Evolutionary conservation across 2,329 filamentous ascomycete genomes (phyloP).

Genomic region (Pestalotiopsis sp.): DNA sequence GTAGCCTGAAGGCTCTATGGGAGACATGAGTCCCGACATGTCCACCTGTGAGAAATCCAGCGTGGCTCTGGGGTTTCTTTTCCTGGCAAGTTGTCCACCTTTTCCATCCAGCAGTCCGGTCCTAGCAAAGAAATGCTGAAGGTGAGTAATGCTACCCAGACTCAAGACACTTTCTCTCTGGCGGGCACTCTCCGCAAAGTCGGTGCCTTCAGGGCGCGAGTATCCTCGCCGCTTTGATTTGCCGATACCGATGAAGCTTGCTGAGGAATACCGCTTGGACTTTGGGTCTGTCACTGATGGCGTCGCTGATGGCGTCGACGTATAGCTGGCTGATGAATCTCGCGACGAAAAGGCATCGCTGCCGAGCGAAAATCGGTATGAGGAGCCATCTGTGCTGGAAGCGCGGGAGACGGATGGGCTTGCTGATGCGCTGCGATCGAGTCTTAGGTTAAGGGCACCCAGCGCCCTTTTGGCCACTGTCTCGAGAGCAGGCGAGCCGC

Average conservation of each 20-base stretch:
- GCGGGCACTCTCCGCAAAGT: constrained; percentile 88
- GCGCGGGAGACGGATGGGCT: constrained; percentile 61
- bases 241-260: constrained; percentile 41
- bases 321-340: constrained; percentile 64
- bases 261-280: constrained; percentile 50
- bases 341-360: constrained; percentile 58
- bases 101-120: constrained; percentile 94
- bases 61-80: constrained; percentile 62
- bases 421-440: constrained; percentile 67
- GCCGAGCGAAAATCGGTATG: constrained; percentile 56
- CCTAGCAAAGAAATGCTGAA: constrained; percentile 97
- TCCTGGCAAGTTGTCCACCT: constrained; percentile 80
- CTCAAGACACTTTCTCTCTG: constrained; percentile 95
- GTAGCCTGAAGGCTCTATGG: constrained; percentile 41
- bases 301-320: constrained; percentile 46
- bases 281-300: constrained; percentile 44
- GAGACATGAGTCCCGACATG: constrained; percentile 39
- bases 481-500: constrained; percentile 67
- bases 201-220: constrained; percentile 82
- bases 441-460: constrained; percentile 53
- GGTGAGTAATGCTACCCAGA: constrained; percentile 91
- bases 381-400: constrained; percentile 51
- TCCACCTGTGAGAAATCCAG: constrained; percentile 61
- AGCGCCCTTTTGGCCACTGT: constrained; percentile 64
- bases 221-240: constrained; percentile 70